Percentiles rank a stretch among this genome's conserved stretches.
phyloP scores from a whole-genome alignment of 768 basidiomycete genomes.

The Agaricus blazei region DNA sequence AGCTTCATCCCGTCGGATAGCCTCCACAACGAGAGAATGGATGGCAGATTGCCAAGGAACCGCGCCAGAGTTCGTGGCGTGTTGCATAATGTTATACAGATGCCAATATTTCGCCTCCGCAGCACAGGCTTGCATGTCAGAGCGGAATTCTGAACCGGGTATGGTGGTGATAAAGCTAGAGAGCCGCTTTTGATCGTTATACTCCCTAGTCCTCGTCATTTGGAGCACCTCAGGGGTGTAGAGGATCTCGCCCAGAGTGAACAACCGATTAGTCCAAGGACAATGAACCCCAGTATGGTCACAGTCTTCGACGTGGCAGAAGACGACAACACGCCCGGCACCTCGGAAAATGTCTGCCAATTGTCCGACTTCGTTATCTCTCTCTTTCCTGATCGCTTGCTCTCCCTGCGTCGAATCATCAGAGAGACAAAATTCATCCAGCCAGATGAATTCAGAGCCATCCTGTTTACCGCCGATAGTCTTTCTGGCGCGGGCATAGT shows the following conservation, averaged over 20 bases:
- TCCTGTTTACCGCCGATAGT: not conserved
- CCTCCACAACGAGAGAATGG: constrained; percentile 19
- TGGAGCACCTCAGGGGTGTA: not conserved
- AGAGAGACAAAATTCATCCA: constrained; percentile 9
- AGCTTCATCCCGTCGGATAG: constrained; percentile 17
- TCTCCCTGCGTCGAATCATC: not conserved
- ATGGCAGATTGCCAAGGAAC: constrained; percentile 18
- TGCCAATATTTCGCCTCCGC: constrained; percentile 13
- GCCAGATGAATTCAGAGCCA: constrained; percentile 5
- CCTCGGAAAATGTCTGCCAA: constrained; percentile 9
- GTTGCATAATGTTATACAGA: constrained; percentile 18
- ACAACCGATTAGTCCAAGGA: constrained; percentile 6
- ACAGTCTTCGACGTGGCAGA: constrained; percentile 4
- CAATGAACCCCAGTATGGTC: constrained; percentile 2
- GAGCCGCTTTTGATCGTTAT: not conserved
- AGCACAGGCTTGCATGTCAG: constrained; percentile 8
- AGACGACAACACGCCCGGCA: constrained; percentile 3
- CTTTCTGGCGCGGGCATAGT: not conserved
- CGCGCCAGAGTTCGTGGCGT: constrained; percentile 14
- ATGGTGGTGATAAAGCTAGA: not conserved
- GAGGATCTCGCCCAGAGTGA: constrained; percentile 8
- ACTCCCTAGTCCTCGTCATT: not conserved
- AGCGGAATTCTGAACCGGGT: constrained; percentile 1
- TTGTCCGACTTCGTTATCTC: constrained; percentile 1
- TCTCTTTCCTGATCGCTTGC: not conserved